Evolutionary conservation across 2,329 filamentous ascomycete genomes (phyloP).

Genomic region (Fusarium protoensiforme): DNA sequence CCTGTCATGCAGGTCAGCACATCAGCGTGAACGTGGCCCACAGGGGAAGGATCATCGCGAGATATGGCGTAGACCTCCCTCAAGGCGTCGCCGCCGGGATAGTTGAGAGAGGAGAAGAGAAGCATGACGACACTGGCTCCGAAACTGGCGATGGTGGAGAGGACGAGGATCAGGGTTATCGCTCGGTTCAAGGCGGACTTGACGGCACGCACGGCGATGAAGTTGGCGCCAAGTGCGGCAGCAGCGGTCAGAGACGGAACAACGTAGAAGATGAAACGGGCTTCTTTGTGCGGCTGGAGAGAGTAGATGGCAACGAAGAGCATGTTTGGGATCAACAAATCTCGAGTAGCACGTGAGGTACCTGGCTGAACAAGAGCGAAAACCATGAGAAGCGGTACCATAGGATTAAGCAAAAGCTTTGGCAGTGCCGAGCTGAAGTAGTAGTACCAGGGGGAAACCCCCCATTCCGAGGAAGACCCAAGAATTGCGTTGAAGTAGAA

Average conservation of each 20-base stretch:
- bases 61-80: slow-evolving; percentile 57
- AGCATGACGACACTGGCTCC: slow-evolving; percentile 74
- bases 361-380: slow-evolving; percentile 62
- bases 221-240: slow-evolving; percentile 78
- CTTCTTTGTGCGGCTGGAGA: slow-evolving; percentile 93
- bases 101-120: slow-evolving; percentile 86
- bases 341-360: slow-evolving; percentile 55
- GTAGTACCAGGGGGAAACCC: slow-evolving; percentile 84
- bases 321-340: slow-evolving; percentile 73
- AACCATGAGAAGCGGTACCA: slow-evolving; percentile 67
- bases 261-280: slow-evolving; percentile 92
- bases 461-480: slow-evolving; percentile 88
- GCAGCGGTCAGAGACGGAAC: slow-evolving; percentile 83
- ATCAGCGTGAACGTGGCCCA: slow-evolving; percentile 68
- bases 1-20: slow-evolving; percentile 78
- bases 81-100: slow-evolving; percentile 89
- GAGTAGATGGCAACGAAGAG: slow-evolving; percentile 85
- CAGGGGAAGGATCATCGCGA: slow-evolving; percentile 32
- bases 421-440: slow-evolving; percentile 88
- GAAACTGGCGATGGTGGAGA: slow-evolving; percentile 71
- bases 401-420: slow-evolving; percentile 84
- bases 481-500: slow-evolving; percentile 93
- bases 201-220: slow-evolving; percentile 71
- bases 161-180: slow-evolving; percentile 64
- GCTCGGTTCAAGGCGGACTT: slow-evolving; percentile 69